A percentile compares a stretch with the other conserved stretches of the same genome.
Conservation (phyloP, 2,329 filamentous ascomycete genomes). For the Cercospora sp. region DNA sequence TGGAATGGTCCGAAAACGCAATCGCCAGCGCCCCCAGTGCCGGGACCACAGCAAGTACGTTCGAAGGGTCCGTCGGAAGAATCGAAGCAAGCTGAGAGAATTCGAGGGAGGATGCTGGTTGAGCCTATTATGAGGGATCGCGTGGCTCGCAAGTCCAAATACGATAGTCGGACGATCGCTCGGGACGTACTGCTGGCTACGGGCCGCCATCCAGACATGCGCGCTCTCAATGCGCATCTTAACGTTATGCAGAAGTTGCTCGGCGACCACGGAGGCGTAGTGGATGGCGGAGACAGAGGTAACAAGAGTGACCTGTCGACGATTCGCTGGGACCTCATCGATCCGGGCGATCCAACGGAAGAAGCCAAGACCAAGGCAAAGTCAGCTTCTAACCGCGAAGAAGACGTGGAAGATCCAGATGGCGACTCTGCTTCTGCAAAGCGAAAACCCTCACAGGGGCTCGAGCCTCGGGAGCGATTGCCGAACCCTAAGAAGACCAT, state of each 20-base stretch:
- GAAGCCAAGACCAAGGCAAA: conserved; percentile 23
- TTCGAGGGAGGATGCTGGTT: conserved; percentile 42
- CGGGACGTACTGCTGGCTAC: conserved; percentile 63
- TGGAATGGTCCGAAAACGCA: conserved; percentile 10
- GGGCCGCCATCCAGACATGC: conserved; percentile 61
- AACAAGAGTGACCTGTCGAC: conserved; percentile 54
- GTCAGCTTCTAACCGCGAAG: conserved; percentile 14
- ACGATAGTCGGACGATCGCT: conserved; percentile 63
- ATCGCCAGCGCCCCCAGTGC: conserved; percentile 12
- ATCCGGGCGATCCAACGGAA: conserved; percentile 53
- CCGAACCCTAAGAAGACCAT: conserved; percentile 10
- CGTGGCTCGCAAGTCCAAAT: conserved; percentile 52
- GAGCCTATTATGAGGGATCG: conserved; percentile 50
- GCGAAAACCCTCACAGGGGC: background rate
- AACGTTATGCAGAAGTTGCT: conserved; percentile 44
- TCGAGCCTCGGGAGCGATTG: background rate
- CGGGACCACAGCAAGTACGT: conserved; percentile 18
- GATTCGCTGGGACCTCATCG: conserved; percentile 62
- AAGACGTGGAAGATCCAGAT: conserved; percentile 15
- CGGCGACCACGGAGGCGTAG: conserved; percentile 37
- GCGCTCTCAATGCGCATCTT: conserved; percentile 61
- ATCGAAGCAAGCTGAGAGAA: conserved; percentile 33
- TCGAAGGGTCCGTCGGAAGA: conserved; percentile 34
- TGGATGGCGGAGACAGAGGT: conserved; percentile 41
- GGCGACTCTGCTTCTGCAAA: conserved; percentile 33